phyloP scores from a whole-genome alignment of 148 eudicot species.

The Fagopyrum esculentum region DNA sequence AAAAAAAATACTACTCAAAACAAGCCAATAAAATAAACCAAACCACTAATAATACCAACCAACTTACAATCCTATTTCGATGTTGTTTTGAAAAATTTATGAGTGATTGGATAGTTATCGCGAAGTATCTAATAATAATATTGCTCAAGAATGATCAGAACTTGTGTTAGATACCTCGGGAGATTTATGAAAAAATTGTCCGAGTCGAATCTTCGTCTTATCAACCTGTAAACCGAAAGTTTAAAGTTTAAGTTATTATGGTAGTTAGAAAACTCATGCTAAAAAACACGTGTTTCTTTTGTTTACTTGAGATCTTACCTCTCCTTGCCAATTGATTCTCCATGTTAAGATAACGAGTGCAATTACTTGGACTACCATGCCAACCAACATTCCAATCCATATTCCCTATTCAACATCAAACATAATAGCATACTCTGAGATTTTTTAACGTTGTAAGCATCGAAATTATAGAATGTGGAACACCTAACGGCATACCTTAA shows the following conservation, averaged over 20 bases:
- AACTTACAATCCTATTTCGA: too few species aligned
- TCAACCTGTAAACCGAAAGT: not conserved
- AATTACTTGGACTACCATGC: not conserved
- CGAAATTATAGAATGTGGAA: too few species aligned
- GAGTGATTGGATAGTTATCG: too few species aligned
- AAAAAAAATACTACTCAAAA: too few species aligned
- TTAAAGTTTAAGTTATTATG: not conserved
- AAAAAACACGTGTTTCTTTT: too few species aligned
- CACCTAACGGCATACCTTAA: slow-evolving; percentile 24
- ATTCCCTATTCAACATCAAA: not conserved
- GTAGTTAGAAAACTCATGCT: too few species aligned
- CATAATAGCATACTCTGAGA: too few species aligned
- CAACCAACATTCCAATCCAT: slow-evolving; percentile 11
- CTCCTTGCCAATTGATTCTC: slow-evolving; percentile 12
- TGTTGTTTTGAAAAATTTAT: too few species aligned
- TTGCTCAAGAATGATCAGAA: not conserved
- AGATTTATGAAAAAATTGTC: not conserved
- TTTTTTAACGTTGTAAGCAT: too few species aligned
- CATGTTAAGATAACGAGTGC: slow-evolving; percentile 3
- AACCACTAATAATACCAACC: too few species aligned
- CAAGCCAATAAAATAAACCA: too few species aligned
- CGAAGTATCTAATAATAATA: too few species aligned
- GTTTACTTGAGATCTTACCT: not conserved
- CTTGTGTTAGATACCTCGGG: not conserved
- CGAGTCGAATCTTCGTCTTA: not conserved